Percentiles rank a stretch among this genome's conserved stretches.
phyloP scores from a whole-genome alignment of 2,329 filamentous ascomycete species.

The Colletotrichum truncatum region DNA sequence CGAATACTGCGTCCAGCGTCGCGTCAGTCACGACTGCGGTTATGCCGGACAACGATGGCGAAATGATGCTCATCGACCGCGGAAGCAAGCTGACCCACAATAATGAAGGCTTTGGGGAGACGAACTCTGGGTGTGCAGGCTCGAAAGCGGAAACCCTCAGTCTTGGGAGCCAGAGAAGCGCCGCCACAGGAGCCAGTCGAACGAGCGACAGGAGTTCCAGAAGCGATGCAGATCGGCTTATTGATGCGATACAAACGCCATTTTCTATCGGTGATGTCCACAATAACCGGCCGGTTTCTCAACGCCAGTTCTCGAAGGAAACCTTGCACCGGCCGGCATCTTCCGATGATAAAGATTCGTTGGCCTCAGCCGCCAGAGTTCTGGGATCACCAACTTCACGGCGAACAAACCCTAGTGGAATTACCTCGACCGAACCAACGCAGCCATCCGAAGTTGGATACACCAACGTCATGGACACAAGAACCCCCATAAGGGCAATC shows the following conservation, averaged over 20 bases:
- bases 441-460: constrained; percentile 43
- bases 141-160: constrained; percentile 38
- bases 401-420: constrained; percentile 29
- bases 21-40: constrained; percentile 42
- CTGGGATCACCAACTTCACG: neutral
- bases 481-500: constrained; percentile 55
- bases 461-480: constrained; percentile 52
- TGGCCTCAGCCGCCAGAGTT: neutral
- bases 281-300: constrained; percentile 13
- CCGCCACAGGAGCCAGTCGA: constrained; percentile 49
- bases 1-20: constrained; percentile 35
- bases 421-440: constrained; percentile 29
- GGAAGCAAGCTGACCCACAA: constrained; percentile 37
- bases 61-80: constrained; percentile 70
- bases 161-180: constrained; percentile 41
- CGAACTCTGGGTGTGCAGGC: neutral
- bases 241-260: constrained; percentile 75
- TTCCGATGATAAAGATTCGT: neutral
- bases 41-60: constrained; percentile 50
- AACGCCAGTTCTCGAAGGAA: constrained; percentile 34
- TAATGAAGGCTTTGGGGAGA: neutral
- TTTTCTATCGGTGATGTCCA: constrained; percentile 43
- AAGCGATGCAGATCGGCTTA: constrained; percentile 75
- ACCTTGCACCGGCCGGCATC: neutral
- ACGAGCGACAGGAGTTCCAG: constrained; percentile 57